These are phyloP conservation scores for Nemania abortiva DNA, from an alignment of 2,329 filamentous ascomycete genomes.

Conservation along the genomic window DNA sequence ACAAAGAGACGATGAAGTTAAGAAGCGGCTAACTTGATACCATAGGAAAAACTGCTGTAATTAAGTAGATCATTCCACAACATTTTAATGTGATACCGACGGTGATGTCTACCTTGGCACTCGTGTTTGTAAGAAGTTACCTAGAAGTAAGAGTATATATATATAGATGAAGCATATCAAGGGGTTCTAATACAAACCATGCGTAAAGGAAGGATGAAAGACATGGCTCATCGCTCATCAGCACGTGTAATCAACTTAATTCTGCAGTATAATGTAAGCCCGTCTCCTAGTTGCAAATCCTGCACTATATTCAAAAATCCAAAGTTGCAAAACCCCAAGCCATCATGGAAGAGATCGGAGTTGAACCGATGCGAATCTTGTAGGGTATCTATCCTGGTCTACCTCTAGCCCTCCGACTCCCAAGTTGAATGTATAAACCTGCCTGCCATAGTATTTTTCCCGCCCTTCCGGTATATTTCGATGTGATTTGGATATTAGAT, in stretches of 20 bases:
- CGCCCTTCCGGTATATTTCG: neutral
- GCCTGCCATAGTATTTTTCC: conserved; percentile 1
- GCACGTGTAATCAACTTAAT: neutral
- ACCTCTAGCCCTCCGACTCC: conserved; percentile 26
- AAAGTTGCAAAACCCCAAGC: neutral
- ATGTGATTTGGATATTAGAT: neutral
- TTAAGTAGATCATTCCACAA: too few species aligned
- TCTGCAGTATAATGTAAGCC: neutral
- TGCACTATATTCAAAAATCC: neutral
- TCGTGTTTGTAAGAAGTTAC: too few species aligned
- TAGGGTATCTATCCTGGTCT: conserved; percentile 35
- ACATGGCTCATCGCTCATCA: neutral
- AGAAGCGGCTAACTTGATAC: neutral
- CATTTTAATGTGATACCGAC: neutral
- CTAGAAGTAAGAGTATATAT: too few species aligned
- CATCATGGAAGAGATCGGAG: conserved; percentile 21
- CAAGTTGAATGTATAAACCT: conserved; percentile 34
- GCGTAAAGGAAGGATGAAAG: neutral
- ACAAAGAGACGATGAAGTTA: neutral
- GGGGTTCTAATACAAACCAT: too few species aligned
- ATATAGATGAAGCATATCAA: too few species aligned
- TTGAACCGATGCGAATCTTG: conserved; percentile 33
- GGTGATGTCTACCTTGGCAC: neutral
- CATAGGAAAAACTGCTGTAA: too few species aligned
- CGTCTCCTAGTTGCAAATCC: neutral